phyloP scores from a whole-genome alignment of 306 rosid species.

The Cucumis melo region DNA sequence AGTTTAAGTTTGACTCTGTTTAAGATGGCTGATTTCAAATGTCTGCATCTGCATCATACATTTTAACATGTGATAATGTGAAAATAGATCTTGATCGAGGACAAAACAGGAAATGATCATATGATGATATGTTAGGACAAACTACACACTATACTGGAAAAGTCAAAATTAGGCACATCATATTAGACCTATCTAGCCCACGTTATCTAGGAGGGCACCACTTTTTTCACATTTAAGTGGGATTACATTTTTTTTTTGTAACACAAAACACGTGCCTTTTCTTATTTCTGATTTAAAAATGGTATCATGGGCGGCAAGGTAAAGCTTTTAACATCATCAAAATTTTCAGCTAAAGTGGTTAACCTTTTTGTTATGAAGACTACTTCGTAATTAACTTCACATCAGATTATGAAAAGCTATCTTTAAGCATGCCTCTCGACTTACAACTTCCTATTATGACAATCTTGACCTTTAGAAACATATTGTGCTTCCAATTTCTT shows the following conservation, averaged over 20 bases:
- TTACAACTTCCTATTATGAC: neutral
- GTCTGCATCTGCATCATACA: neutral
- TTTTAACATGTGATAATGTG: neutral
- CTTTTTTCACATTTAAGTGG: neutral
- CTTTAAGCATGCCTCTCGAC: neutral
- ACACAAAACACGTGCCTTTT: slow-evolving; percentile 5
- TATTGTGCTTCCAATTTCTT: neutral
- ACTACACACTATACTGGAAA: neutral
- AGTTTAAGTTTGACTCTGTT: neutral
- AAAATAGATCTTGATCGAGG: neutral
- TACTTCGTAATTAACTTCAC: neutral
- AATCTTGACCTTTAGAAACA: neutral
- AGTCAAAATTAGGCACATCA: neutral
- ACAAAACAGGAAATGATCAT: neutral
- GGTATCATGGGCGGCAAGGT: neutral
- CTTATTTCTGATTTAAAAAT: neutral
- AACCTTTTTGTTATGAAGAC: neutral
- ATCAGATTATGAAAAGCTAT: neutral
- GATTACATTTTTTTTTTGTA: neutral
- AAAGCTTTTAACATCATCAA: neutral
- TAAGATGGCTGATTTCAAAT: neutral
- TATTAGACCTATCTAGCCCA: neutral
- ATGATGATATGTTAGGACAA: neutral
- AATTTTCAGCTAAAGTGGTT: neutral
- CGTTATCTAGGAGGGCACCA: neutral